Evolutionary conservation across 2,329 filamentous ascomycete genomes (phyloP), one percentile per base, ranked within the genome.

Genomic region (Moelleriella libera): DNA sequence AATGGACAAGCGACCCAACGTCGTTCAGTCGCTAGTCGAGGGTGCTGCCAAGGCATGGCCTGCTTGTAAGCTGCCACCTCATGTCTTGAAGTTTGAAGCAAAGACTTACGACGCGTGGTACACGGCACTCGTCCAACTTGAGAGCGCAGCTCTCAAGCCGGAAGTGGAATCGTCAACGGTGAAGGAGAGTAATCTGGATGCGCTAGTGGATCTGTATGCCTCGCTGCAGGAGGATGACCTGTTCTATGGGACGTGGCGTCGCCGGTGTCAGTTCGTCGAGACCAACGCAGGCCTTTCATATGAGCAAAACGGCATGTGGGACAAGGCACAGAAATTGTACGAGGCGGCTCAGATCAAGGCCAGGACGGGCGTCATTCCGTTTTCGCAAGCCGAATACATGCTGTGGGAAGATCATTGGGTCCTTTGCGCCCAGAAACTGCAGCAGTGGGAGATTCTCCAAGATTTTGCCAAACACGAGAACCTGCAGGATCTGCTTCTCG

Each of bases 371-470:
- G 87, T 90, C n/a, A 80, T 97, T 51, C 90, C 92, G 0, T 97
- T 96, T 64, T 95, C 90, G 1, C 86, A 94, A 57, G 88, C 83
- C 32, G 92, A 99, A 65, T 99, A 99, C 66, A 96, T 94, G 78
- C 76, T 99, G 1, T 99, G 92, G 92, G 92, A 99, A 66, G 92
- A 99, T 60, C 94, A 98, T 57, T 99, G 92, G 92, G 83, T 98
- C 41, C 76, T 96, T 45, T 98, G 92, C 63, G 92, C 90, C 0
- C 88, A 97, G 67, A 98, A 98, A 67, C 74, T 99, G 43, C 94
- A 98, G 63, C 94, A 98, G 61, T 99, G 92, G 92, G 92, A 99
- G 57, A 90, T 99, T 48, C 67, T 99, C 34, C 88, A 88, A 52
- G 94, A 99, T 57, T 97, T 97, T 59, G 89, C 92, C 4, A 98